phyloP scores from a whole-genome alignment of 2,329 filamentous ascomycete genomes.

The Sarocladium oryzae region DNA sequence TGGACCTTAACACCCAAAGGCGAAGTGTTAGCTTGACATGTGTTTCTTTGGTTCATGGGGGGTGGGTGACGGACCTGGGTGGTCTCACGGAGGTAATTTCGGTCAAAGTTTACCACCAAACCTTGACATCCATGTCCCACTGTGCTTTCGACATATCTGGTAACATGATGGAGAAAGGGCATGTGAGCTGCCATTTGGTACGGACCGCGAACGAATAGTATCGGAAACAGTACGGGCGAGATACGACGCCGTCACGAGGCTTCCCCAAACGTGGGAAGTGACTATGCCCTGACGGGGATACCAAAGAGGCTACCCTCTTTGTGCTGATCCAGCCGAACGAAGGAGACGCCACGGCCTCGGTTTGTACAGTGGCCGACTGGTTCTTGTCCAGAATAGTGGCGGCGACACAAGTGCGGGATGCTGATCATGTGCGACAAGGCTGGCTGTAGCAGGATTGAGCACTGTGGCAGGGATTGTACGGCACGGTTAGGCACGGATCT shows the following conservation, averaged over 20 bases:
- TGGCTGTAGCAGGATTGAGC: background rate
- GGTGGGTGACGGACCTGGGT: background rate
- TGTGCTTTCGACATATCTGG: background rate
- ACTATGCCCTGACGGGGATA: too few species aligned
- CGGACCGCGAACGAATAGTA: too few species aligned
- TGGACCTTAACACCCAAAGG: background rate
- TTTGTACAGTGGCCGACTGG: background rate
- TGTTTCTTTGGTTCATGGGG: background rate
- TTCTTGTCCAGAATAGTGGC: background rate
- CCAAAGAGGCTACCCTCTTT: too few species aligned
- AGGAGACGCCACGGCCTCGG: background rate
- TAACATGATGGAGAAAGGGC: background rate
- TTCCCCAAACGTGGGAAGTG: too few species aligned
- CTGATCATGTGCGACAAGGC: conserved; percentile 1
- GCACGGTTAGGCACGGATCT: conserved; percentile 3
- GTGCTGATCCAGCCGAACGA: background rate
- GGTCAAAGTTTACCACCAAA: background rate
- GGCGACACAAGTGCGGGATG: background rate
- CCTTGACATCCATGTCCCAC: background rate
- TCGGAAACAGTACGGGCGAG: too few species aligned
- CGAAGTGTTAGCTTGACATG: background rate
- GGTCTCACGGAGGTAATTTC: conserved; percentile 1
- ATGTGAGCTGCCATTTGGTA: background rate
- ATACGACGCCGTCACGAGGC: too few species aligned
- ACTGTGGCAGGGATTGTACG: background rate